These are phyloP conservation scores for Penicillium sp. DNA, from an alignment of 2,329 filamentous ascomycete genomes.

Conservation along the genomic window DNA sequence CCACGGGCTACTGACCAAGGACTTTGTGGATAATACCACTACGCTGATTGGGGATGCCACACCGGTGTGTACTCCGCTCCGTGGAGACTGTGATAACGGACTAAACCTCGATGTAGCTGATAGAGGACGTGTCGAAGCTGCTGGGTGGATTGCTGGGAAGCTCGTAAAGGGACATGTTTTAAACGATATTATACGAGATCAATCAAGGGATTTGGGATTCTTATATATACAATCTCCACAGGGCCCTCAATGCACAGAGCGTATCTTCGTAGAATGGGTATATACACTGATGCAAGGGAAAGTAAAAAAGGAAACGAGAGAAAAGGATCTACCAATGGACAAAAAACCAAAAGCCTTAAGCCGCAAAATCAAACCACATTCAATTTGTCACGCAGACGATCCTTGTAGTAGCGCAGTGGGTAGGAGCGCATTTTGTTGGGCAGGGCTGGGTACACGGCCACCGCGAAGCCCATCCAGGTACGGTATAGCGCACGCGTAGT, in stretches of 20 bases:
- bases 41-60: conserved; percentile 32
- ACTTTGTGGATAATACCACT: conserved; percentile 29
- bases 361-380: conserved; percentile 18
- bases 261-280: conserved; percentile 16
- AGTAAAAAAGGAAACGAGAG: conserved; percentile 3
- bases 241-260: conserved; percentile 8
- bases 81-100: not conserved
- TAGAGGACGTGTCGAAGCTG: conserved; percentile 29
- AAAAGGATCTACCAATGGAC: not conserved
- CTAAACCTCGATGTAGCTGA: conserved; percentile 17
- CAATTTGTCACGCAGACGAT: conserved; percentile 27
- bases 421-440: conserved; percentile 29
- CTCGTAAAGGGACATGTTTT: conserved; percentile 10
- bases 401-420: conserved; percentile 31
- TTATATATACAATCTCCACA: not conserved
- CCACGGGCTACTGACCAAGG: conserved; percentile 22
- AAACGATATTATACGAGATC: conserved; percentile 12
- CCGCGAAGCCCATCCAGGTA: conserved; percentile 30
- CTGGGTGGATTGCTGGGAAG: conserved; percentile 25
- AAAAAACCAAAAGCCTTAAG: not conserved
- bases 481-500: conserved; percentile 28
- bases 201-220: not conserved
- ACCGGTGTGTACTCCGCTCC: conserved; percentile 23
- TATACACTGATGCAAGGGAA: conserved; percentile 9
- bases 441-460: conserved; percentile 33